Evolutionary conservation across 805 yeast genomes (phyloP).

Genomic region (Ogataea methylovora): DNA sequence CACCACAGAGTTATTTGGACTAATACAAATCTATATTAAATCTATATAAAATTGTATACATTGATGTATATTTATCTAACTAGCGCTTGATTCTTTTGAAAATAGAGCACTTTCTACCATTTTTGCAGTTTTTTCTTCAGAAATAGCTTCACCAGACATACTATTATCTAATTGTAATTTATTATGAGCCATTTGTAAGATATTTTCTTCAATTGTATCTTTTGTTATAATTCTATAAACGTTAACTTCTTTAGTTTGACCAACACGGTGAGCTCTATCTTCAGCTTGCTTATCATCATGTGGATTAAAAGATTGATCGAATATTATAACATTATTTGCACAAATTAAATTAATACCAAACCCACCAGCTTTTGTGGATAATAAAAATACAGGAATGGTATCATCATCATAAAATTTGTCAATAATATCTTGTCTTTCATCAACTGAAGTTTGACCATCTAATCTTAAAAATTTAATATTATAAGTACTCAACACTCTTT

Average conservation of each 20-base stretch:
- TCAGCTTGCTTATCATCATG: slow-evolving; percentile 99
- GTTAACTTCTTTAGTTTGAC: slow-evolving; percentile 78
- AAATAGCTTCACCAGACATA: slow-evolving; percentile 37
- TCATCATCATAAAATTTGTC: slow-evolving; percentile 82
- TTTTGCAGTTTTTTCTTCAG: slow-evolving; percentile 46
- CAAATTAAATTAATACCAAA: slow-evolving; percentile 96
- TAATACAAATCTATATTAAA: too few species aligned
- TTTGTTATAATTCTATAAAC: slow-evolving; percentile 70
- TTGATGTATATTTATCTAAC: not conserved
- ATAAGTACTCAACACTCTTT: slow-evolving; percentile 56
- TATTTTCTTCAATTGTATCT: slow-evolving; percentile 83
- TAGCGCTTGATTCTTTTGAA: slow-evolving; percentile 13
- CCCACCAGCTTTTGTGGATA: slow-evolving; percentile 97
- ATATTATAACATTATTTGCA: slow-evolving; percentile 86
- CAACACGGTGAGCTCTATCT: slow-evolving; percentile 97
- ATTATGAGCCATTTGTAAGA: slow-evolving; percentile 77
- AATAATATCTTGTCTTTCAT: slow-evolving; percentile 84
- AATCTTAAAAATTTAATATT: slow-evolving; percentile 70
- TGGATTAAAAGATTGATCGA: slow-evolving; percentile 93
- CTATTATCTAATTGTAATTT: slow-evolving; percentile 78
- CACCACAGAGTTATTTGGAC: too few species aligned
- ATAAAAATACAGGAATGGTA: slow-evolving; percentile 73
- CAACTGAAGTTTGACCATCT: slow-evolving; percentile 94
- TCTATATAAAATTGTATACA: too few species aligned
- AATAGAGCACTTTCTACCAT: slow-evolving; percentile 44